Percentiles rank a stretch among this genome's conserved stretches.
phyloP scores from a whole-genome alignment of 2,329 filamentous ascomycete species.

The Ceratocystis albifundus region DNA sequence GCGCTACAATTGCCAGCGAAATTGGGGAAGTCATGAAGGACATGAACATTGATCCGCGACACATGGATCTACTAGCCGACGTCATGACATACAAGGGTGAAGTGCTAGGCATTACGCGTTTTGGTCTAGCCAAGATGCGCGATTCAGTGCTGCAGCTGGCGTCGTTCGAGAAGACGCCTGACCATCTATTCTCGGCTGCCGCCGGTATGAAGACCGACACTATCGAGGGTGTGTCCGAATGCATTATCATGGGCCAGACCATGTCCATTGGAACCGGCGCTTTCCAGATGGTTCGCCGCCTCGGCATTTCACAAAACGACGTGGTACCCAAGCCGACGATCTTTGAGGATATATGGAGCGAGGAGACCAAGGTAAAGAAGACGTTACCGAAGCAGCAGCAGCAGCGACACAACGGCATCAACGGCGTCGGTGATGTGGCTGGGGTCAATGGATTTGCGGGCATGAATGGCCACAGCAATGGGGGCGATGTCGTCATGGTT shows the following conservation, averaged over 20 bases:
- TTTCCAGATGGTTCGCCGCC: slow-evolving; percentile 71
- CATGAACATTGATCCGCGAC: slow-evolving; percentile 93
- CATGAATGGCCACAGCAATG: slow-evolving; percentile 4
- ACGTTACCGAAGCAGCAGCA: not conserved
- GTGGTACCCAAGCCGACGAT: slow-evolving; percentile 48
- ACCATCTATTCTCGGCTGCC: slow-evolving; percentile 92
- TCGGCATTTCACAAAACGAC: slow-evolving; percentile 54
- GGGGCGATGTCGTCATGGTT: slow-evolving; percentile 21
- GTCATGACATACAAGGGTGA: slow-evolving; percentile 99
- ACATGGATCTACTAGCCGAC: slow-evolving; percentile 94
- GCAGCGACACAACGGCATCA: not conserved
- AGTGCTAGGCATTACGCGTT: slow-evolving; percentile 89
- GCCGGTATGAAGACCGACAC: slow-evolving; percentile 82
- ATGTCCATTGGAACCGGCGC: slow-evolving; percentile 85
- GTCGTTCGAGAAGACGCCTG: slow-evolving; percentile 94
- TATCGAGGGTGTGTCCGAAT: slow-evolving; percentile 89
- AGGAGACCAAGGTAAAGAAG: slow-evolving; percentile 20
- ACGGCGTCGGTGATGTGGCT: not conserved
- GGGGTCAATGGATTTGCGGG: slow-evolving; percentile 4
- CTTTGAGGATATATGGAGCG: slow-evolving; percentile 58
- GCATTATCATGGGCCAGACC: slow-evolving; percentile 96
- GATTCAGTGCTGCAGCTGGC: slow-evolving; percentile 89
- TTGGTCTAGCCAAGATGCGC: slow-evolving; percentile 91
- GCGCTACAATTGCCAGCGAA: slow-evolving; percentile 77
- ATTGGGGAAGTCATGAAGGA: slow-evolving; percentile 80